Base-by-base conservation (phyloP, 768 basidiomycete species). In the Russula emetica region DNA sequence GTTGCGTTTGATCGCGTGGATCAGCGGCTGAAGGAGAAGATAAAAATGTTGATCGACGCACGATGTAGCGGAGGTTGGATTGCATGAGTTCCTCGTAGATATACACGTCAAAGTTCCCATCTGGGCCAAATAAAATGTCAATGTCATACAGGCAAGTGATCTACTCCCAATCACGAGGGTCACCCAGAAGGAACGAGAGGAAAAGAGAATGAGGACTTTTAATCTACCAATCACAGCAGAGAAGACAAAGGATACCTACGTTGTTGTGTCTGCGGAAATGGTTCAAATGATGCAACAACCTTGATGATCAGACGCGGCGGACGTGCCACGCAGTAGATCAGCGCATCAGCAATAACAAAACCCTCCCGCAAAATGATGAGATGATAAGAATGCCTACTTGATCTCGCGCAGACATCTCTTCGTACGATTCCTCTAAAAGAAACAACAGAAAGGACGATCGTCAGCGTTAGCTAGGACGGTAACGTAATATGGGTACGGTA, bases 191-290 rank as follows among this genome's bases (percentile, higher is more conserved):
- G 30, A 30, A 5, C n/a, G n/a, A n/a, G n/a, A n/a, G n/a, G n/a
- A n/a, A n/a, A n/a, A n/a, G n/a, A n/a, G n/a, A n/a, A n/a, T n/a
- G n/a, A n/a, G n/a, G n/a, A n/a, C n/a, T n/a, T n/a, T n/a, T n/a
- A n/a, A 30, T 5, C 30, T 5, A 30, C 30, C 30, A n/a, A 58
- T 22, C 24, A 30, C 13, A 10, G 9, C 9, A 34, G 24, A 3
- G 14, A 40, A 42, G 6, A 20, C n/a, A 34, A 38, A 5, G n/a
- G 20, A 42, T 7, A 52, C 6, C 84, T 52, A 98, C 95, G 73
- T 99, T 99, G 80, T 99, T 99, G 79, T 99, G 97, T 5, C 96
- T 95, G 69, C 97, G 85, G 78, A 99, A 99, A 76, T n/a, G n/a
- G n/a, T n/a, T n/a, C n/a, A n/a, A n/a, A n/a, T 99, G 97, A 75